These are phyloP conservation scores for Paecilomyces dactylethromorphus DNA, from an alignment of 2,329 filamentous ascomycete species.

Conservation along the genomic window DNA sequence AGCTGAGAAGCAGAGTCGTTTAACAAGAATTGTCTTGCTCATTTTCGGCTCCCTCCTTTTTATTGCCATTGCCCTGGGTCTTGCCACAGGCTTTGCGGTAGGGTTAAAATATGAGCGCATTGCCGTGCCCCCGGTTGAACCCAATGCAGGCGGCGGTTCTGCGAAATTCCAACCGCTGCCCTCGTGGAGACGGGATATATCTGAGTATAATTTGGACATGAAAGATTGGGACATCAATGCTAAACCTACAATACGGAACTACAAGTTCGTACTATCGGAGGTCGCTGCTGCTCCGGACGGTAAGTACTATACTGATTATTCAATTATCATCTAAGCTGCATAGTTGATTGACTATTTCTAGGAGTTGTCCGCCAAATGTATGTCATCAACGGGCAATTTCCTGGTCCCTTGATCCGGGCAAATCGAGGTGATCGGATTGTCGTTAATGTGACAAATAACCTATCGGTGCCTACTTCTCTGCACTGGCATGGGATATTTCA, in stretches of 20 bases:
- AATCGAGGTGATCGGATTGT: slow-evolving; percentile 16
- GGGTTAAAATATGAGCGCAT: slow-evolving; percentile 10
- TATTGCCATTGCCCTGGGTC: slow-evolving; percentile 7
- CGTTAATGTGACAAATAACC: slow-evolving; percentile 6
- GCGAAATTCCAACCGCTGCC: not conserved
- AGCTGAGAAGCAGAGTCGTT: not conserved
- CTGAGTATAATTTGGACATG: slow-evolving; percentile 13
- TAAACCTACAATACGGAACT: slow-evolving; percentile 11
- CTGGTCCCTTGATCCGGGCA: slow-evolving; percentile 19
- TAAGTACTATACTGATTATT: not conserved
- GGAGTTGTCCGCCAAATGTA: slow-evolving; percentile 14
- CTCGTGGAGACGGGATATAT: slow-evolving; percentile 8
- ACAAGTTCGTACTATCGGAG: slow-evolving; percentile 12
- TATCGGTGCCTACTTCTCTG: slow-evolving; percentile 21
- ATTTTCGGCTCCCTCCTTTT: not conserved
- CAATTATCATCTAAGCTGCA: not conserved
- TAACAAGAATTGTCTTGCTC: not conserved
- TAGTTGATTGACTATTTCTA: not conserved
- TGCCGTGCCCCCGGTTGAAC: not conserved
- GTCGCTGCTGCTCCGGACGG: slow-evolving; percentile 13
- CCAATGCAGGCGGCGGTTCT: not conserved
- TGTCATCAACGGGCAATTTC: slow-evolving; percentile 16
- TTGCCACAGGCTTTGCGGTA: slow-evolving; percentile 12
- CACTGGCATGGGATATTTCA: slow-evolving; percentile 37
- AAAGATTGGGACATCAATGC: slow-evolving; percentile 13